Percentiles rank a stretch among this genome's conserved stretches.
These are phyloP conservation scores for Microcos paniculata DNA, from an alignment of 345 rosid species.

Conservation along the genomic window DNA sequence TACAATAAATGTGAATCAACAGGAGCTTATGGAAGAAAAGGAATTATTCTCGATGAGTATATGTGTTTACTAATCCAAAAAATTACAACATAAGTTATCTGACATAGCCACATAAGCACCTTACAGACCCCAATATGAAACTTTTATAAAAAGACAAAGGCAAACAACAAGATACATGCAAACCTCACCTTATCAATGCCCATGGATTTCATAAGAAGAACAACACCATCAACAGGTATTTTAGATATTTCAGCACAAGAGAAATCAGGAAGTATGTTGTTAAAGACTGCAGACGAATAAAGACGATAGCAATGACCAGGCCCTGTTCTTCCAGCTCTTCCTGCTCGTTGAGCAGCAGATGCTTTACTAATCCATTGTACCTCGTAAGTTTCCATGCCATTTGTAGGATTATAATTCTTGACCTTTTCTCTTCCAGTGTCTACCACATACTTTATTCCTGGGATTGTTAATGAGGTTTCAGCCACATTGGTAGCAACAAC, in stretches of 20 bases:
- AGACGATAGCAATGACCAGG: constrained; percentile 95
- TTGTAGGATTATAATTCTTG: constrained; percentile 66
- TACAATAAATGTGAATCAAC: not conserved
- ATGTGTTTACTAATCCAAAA: not conserved
- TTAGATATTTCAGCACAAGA: constrained; percentile 78
- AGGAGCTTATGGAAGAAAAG: not conserved
- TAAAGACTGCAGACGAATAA: constrained; percentile 78
- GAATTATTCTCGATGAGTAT: not conserved
- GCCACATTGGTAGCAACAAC: constrained; percentile 97
- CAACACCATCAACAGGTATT: constrained; percentile 81
- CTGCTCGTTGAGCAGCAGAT: constrained; percentile 92
- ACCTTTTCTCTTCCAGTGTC: constrained; percentile 93
- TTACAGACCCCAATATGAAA: not conserved
- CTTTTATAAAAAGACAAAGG: not conserved
- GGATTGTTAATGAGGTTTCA: constrained; percentile 92
- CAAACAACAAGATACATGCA: constrained; percentile 12
- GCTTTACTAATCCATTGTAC: constrained; percentile 92
- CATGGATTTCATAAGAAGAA: constrained; percentile 90
- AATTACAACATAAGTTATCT: not conserved
- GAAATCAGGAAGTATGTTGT: constrained; percentile 67
- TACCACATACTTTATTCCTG: constrained; percentile 91
- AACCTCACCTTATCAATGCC: constrained; percentile 62
- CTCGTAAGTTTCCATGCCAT: constrained; percentile 76
- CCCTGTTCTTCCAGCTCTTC: constrained; percentile 96
- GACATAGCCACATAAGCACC: not conserved